phyloP scores from a whole-genome alignment of 2,329 filamentous ascomycete genomes.

The Phoma sp. region DNA sequence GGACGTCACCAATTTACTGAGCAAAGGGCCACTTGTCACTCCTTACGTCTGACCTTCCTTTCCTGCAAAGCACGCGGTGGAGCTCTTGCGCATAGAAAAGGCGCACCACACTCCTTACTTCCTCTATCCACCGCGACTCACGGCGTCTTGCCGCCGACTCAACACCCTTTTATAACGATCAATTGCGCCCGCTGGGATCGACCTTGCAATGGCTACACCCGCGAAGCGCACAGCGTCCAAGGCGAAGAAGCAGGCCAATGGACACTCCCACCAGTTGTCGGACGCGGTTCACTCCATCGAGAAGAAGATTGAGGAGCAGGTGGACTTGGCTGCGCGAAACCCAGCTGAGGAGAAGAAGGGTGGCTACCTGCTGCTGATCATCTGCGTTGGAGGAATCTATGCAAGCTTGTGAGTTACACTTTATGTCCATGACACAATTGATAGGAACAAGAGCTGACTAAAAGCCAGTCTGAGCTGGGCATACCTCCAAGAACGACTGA shows the following conservation, averaged over 20 bases:
- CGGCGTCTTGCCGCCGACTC: not conserved
- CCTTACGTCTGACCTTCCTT: constrained; percentile 1
- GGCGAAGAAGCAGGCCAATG: constrained; percentile 32
- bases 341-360: constrained; percentile 51
- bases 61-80: not conserved
- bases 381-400: constrained; percentile 95
- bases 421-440: not conserved
- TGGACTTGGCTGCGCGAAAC: constrained; percentile 41
- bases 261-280: constrained; percentile 29
- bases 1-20: constrained; percentile 1
- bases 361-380: constrained; percentile 76
- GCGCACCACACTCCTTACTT: constrained; percentile 10
- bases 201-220: constrained; percentile 37
- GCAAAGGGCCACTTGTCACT: constrained; percentile 10
- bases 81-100: not conserved
- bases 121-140: not conserved
- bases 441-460: constrained; percentile 9
- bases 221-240: constrained; percentile 41
- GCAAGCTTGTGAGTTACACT: constrained; percentile 78
- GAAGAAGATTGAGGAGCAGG: constrained; percentile 41
- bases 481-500: constrained; percentile 95
- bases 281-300: constrained; percentile 40
- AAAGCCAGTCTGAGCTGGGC: constrained; percentile 83
- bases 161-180: not conserved
- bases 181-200: not conserved